Evolutionary conservation across 305 asterid species (phyloP).

Genomic region (Fraxinus sp.): DNA sequence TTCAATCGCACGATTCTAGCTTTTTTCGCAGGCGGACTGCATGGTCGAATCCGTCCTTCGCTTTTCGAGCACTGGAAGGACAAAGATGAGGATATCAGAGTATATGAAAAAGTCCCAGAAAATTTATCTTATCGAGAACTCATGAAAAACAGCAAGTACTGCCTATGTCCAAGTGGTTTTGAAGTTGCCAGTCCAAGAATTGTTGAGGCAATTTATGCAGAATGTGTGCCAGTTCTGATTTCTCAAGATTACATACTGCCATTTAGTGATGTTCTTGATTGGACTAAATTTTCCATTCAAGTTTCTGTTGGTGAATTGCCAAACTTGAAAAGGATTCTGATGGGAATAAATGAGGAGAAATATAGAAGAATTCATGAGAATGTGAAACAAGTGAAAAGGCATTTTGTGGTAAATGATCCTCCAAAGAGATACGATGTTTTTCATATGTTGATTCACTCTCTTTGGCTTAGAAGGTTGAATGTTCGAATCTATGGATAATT

Average conservation of each 20-base stretch:
- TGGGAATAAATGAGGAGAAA: conserved; percentile 31
- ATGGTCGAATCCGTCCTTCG: conserved; percentile 46
- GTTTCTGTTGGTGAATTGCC: conserved; percentile 36
- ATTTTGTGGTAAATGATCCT: conserved; percentile 52
- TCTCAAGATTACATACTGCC: conserved; percentile 43
- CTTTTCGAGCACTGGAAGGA: conserved; percentile 51
- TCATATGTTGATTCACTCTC: conserved; percentile 47
- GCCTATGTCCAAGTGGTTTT: conserved; percentile 49
- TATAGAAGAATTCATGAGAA: conserved; percentile 26
- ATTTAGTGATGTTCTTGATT: conserved; percentile 48
- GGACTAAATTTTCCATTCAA: conserved; percentile 41
- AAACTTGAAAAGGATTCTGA: conserved; percentile 35
- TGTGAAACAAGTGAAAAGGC: conserved; percentile 38
- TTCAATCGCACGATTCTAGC: conserved; percentile 43
- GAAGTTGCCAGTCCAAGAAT: conserved; percentile 57
- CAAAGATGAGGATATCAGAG: conserved; percentile 41
- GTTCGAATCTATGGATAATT: conserved; percentile 33
- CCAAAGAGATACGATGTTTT: conserved; percentile 52
- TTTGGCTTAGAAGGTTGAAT: conserved; percentile 56
- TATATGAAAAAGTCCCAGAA: conserved; percentile 28
- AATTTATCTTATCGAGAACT: conserved; percentile 31
- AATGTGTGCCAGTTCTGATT: conserved; percentile 51
- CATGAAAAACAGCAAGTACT: conserved; percentile 46
- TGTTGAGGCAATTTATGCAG: conserved; percentile 48
- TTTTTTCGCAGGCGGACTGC: conserved; percentile 56